Base-by-base conservation (phyloP, 306 rosid species). In the Betula pendula region DNA sequence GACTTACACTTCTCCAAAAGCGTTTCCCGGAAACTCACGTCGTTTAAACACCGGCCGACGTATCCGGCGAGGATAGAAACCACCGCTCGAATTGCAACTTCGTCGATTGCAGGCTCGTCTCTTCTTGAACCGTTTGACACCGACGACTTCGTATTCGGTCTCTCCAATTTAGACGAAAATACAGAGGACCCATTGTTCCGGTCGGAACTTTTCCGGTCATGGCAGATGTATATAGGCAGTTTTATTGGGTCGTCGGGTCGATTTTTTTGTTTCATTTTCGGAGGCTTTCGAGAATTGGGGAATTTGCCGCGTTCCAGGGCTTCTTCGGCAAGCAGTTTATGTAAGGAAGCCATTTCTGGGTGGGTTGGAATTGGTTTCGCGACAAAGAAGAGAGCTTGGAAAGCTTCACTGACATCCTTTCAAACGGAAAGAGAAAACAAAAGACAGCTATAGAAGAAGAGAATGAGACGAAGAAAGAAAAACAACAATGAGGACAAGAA, bases 51-150 rank as follows among this genome's bases (percentile, higher is more conserved):
- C 73, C 88, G 85, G 33, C 88, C 97, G 12, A 85, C 75, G 43
- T 90, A 90, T 6, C 94, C 96, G 56, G 91, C 79, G 50, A 91
- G 91, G 4, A 94, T 85, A 45, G 87, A 66, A 81, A 91, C 80
- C 77, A 90, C 90, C 50, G 97, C 92, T 79, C 81, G 80, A 35
- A 82, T 87, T 33, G 98, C 85, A 51, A 83, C 91, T 79, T 82
- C 91, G 60, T 86, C 90, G 79, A 93, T 75, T 10, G 83, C 83
- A 25, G 86, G 87, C 55, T 86, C 94, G 14, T 50, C 84, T 4
- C 47, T 76, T 79, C 79, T 85, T 24, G 93, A 72, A 63, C 52
- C 48, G 11, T 75, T 80, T 15, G 92, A 79, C 4, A 71, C 73
- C 53, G 59, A 48, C 51, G 91, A 79, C 76, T 77, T 82, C 6